Percentiles rank a stretch among this genome's conserved stretches.
Conservation (phyloP, 2,329 filamentous ascomycete genomes). For the Clarireedia homoeocarpa region DNA sequence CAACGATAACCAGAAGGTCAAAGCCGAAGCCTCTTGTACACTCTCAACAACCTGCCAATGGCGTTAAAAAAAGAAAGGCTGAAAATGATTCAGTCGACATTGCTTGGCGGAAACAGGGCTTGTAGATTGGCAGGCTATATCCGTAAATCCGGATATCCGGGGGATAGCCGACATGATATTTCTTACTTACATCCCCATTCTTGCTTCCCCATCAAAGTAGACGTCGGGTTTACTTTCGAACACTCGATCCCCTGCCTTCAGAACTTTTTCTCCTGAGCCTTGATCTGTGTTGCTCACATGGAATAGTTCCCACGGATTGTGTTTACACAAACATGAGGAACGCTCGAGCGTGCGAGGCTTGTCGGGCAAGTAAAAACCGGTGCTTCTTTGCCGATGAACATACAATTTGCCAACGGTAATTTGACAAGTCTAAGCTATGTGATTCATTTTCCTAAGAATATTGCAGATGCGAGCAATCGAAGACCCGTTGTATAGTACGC, state of each 20-base stretch:
- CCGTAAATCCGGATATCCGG: not conserved
- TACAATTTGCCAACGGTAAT: slow-evolving; percentile 18
- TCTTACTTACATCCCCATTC: not conserved
- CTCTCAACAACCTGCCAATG: no score
- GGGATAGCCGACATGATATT: not conserved
- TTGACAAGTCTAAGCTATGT: not conserved
- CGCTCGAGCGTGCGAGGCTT: slow-evolving; percentile 27
- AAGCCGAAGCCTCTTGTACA: no score
- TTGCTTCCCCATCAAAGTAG: not conserved
- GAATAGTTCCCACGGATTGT: not conserved
- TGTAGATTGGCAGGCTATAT: not conserved
- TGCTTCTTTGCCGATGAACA: slow-evolving; percentile 19
- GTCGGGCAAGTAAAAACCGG: slow-evolving; percentile 24
- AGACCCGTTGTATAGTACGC: slow-evolving; percentile 22
- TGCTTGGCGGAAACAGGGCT: no score
- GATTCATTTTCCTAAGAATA: not conserved
- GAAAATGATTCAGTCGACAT: not conserved
- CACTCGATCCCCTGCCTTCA: not conserved
- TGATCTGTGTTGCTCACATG: not conserved
- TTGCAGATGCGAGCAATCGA: slow-evolving; percentile 20
- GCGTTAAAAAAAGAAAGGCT: no score
- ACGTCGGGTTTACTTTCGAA: not conserved
- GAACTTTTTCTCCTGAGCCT: no score
- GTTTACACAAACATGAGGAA: slow-evolving; percentile 16
- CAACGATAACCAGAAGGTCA: no score